These are phyloP conservation scores for Populus nigra DNA, from an alignment of 345 rosid species.

Conservation along the genomic window DNA sequence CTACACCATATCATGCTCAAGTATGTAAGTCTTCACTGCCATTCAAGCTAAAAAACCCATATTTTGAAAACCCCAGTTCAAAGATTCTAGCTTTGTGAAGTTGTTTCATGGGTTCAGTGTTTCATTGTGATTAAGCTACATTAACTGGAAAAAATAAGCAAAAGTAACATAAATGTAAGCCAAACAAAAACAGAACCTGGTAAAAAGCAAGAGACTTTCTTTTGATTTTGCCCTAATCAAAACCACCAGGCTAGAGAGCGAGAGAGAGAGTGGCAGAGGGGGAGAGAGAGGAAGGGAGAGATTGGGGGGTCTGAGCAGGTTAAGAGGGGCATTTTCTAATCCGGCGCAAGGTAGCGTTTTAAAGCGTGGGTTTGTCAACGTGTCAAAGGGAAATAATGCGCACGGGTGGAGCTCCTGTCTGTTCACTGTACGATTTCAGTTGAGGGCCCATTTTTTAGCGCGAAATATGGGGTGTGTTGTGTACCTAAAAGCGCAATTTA, in stretches of 20 bases:
- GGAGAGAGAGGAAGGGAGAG: conserved; percentile 8
- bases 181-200: conserved; percentile 35
- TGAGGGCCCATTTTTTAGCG: background rate
- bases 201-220: conserved; percentile 7
- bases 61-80: conserved; percentile 45
- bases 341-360: conserved; percentile 39
- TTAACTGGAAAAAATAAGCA: conserved; percentile 1
- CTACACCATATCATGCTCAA: conserved; percentile 10
- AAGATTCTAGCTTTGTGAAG: conserved; percentile 4
- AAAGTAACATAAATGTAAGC: background rate
- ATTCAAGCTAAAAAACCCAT: background rate
- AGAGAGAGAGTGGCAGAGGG: background rate
- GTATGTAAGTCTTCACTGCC: conserved; percentile 8
- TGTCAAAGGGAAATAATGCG: background rate
- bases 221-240: conserved; percentile 18
- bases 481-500: conserved; percentile 5
- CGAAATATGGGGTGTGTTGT: background rate
- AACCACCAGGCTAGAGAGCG: conserved; percentile 24
- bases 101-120: conserved; percentile 6
- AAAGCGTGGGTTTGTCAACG: background rate
- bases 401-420: conserved; percentile 11
- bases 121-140: conserved; percentile 9
- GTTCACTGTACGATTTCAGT: conserved; percentile 22
- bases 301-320: conserved; percentile 23
- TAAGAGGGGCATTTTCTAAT: conserved; percentile 26